Evolutionary conservation across 2,329 filamentous ascomycete genomes (phyloP), one percentile per base, ranked within the genome.

Genomic region (Byssochlamys sp.): DNA sequence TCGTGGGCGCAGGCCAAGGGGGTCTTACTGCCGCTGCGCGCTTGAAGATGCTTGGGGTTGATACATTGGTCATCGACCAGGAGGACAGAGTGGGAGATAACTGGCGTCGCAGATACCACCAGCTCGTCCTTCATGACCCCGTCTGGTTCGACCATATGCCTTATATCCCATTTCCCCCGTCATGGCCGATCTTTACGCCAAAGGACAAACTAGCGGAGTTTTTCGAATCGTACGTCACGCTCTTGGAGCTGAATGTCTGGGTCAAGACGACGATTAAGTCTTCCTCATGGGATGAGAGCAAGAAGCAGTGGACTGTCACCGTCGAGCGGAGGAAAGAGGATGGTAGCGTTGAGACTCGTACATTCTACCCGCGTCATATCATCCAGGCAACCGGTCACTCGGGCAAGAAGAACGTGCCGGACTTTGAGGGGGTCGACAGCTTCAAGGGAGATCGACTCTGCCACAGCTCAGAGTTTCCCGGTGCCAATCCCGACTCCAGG

Each of bases 181-280:
- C 79, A 55, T 89, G 86, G 86, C 86, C 86, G 2, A 74, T 86
- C 14, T 89, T 87, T 68, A 87, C 85, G 0, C 84, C 85, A 4
- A 89, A 88, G 66, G 85, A 89, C 68, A 89, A 89, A 65, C 74
- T 88, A 0, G 86, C 78, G 1, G 83, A 87, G 50, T 89, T 83
- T 72, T 84, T 89, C 59, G 85, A 88, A 61, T 74, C 80, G 0
- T 89, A 89, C 61, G 85, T 80, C 0, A 79, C 75, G 4, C 70
- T 83, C 0, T 75, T 89, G n/a, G 86, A 89, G 63, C 77, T 89
- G 48, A 86, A 88, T 60, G 79, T 87, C 27, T 88, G 85, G 86
- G 81, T 77, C 0, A 72, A 70, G 10, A 83, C 83, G 0, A 77
- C 73, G 1, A 62, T 88, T 0, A 69, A 66, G 1, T 69, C 73